Base-by-base conservation (phyloP, 129 eudicot genomes). In the Lactuca saligna region DNA sequence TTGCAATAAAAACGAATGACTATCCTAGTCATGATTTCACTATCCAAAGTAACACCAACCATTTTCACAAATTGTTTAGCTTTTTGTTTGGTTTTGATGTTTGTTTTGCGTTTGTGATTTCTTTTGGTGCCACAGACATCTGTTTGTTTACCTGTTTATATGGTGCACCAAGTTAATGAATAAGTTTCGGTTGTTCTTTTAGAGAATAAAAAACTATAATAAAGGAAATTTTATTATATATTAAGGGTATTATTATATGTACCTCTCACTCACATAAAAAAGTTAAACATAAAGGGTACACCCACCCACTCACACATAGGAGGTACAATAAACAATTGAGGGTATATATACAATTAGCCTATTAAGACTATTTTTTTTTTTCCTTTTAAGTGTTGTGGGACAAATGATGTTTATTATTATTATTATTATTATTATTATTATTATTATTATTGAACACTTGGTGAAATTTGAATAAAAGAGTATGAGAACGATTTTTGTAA, bases 11-110 rank as follows among this genome's bases (percentile, higher is more conserved):
- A 32, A 31, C 39, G 41, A 3, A 38, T 37, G 17, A 46, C 2
- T 74, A 57, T 51, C 17, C 41, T 31, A 42, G 48, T 56, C 46
- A 25, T n/a, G 72, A 31, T 51, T 60, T 49, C 31, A 17, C 33
- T 7, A 13, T 11, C 20, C 32, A n/a, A 50, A 50, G 77, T 34
- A 74, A 65, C 14, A 59, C 58, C 20, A 35, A 49, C 60, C 66
- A 60, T 71, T 50, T 51, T 2, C 48, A 61, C 17, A 61, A 54
- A 5, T 10, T 48, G 48, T 15, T 4, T 25, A 25, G 29, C 29
- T 25, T 25, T 25, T 25, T 25, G 29, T 25, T 70, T 41, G 39
- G 3, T 29, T 70, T 57, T 58, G 12, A 42, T 42, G 75, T 57
- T 20, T n/a, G 3, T 15, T 53, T 53, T 53, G 8, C 16, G 39